phyloP scores from a whole-genome alignment of 352 stramenopile genomes.

The Pythium insidiosum region DNA sequence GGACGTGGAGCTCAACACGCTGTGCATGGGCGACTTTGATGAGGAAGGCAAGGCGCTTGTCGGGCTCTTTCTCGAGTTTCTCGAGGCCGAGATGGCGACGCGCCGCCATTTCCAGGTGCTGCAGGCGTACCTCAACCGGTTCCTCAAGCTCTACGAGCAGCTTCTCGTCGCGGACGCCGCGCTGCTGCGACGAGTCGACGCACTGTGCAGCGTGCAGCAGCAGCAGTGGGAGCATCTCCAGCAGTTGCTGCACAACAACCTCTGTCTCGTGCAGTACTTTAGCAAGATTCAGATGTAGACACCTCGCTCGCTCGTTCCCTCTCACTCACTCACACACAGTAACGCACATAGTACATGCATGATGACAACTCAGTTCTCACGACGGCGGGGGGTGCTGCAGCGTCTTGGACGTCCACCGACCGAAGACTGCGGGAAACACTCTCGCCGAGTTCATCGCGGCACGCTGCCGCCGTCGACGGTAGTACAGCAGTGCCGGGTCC shows the following conservation, averaged over 20 bases:
- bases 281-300: constrained; percentile 85
- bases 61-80: constrained; percentile 51
- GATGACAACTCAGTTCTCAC: too few species aligned
- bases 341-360: too few species aligned
- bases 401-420: too few species aligned
- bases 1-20: constrained; percentile 74
- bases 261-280: constrained; percentile 83
- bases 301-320: too few species aligned
- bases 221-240: constrained; percentile 76
- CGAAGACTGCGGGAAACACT: too few species aligned
- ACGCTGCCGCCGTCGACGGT: too few species aligned
- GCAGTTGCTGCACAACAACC: constrained; percentile 76
- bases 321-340: too few species aligned
- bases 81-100: constrained; percentile 57
- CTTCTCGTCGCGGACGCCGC: constrained; percentile 44
- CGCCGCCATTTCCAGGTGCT: constrained; percentile 71
- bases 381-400: too few species aligned
- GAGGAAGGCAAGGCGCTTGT: constrained; percentile 59
- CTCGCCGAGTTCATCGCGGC: too few species aligned
- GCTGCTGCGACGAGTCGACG: constrained; percentile 47
- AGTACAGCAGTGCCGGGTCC: too few species aligned
- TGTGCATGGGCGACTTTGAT: constrained; percentile 82
- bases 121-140: constrained; percentile 81
- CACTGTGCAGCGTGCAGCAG: constrained; percentile 52
- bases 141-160: constrained; percentile 80